Conservation (phyloP, 345 rosid species). For the Rhodamnia rubescens region DNA sequence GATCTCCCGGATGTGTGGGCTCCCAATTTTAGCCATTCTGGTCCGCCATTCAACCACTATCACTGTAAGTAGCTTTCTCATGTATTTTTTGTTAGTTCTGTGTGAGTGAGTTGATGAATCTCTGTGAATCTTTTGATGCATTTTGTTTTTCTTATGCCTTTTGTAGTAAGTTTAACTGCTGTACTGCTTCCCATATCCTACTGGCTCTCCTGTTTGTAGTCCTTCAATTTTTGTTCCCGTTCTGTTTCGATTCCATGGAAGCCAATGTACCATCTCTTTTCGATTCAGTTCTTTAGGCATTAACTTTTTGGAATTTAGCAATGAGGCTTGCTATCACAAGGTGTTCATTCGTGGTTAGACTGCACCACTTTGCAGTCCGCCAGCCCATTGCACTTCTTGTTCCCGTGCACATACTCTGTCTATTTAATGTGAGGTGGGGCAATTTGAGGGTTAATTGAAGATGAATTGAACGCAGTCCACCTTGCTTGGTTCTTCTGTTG, state of each 20-base stretch:
- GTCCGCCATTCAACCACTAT: neutral
- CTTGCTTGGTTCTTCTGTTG: neutral
- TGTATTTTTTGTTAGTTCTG: neutral
- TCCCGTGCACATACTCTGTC: neutral
- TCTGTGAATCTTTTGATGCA: neutral
- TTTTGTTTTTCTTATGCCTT: neutral
- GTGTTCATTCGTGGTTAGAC: neutral
- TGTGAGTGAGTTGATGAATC: neutral
- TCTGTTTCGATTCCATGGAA: neutral
- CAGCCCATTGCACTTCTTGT: neutral
- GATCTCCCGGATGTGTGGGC: conserved; percentile 67
- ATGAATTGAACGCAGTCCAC: neutral
- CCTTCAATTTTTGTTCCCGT: neutral
- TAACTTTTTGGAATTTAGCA: neutral
- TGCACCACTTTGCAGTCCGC: neutral
- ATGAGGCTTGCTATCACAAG: neutral
- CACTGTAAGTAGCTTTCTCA: conserved; percentile 1
- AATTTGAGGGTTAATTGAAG: neutral
- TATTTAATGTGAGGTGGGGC: neutral
- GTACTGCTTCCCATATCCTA: neutral
- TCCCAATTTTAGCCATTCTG: conserved; percentile 2
- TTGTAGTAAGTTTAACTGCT: neutral
- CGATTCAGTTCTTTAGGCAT: neutral
- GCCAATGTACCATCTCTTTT: neutral
- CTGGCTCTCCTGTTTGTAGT: neutral